Percentiles rank a stretch among this genome's conserved stretches.
Evolutionary conservation across 371 early-diverging fungal species (phyloP).

Genomic region (Apophysomyces sp.): DNA sequence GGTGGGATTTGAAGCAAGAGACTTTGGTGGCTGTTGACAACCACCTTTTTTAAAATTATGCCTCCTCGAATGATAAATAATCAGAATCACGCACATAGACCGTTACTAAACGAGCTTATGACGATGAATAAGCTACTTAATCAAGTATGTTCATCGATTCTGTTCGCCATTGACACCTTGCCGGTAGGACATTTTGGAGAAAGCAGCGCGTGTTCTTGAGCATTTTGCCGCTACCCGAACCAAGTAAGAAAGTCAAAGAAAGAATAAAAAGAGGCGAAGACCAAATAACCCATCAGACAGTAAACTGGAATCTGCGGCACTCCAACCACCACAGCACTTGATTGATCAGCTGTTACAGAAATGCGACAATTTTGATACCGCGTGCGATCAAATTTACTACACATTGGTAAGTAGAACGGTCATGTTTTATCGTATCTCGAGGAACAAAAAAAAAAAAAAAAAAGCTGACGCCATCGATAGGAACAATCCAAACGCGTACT

Average conservation of each 20-base stretch:
- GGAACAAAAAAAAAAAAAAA: background rate
- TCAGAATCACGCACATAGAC: conserved; percentile 24
- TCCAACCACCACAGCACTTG: conserved; percentile 22
- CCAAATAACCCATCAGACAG: conserved; percentile 9
- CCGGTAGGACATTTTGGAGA: conserved; percentile 43
- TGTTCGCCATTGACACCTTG: background rate
- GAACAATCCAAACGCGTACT: conserved; percentile 46
- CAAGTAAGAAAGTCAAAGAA: conserved; percentile 16
- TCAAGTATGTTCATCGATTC: conserved; percentile 17
- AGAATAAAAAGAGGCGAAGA: background rate
- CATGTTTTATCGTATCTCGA: too few species aligned
- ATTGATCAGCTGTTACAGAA: conserved; percentile 31
- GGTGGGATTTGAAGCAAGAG: too few species aligned
- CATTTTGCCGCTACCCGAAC: conserved; percentile 30
- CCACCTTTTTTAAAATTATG: conserved; percentile 7
- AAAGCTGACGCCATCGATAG: conserved; percentile 2
- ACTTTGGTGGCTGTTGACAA: too few species aligned
- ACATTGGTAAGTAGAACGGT: conserved; percentile 20
- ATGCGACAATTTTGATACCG: conserved; percentile 46
- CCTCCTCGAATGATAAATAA: conserved; percentile 22
- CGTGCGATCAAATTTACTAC: conserved; percentile 49
- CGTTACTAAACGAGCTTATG: conserved; percentile 37
- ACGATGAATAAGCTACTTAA: conserved; percentile 28
- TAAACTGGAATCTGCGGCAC: conserved; percentile 16
- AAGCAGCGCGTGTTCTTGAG: conserved; percentile 41